A percentile compares a stretch with the other conserved stretches of the same genome.
Evolutionary conservation across 345 rosid species (phyloP).

Genomic region (Tarenaya hassleriana): DNA sequence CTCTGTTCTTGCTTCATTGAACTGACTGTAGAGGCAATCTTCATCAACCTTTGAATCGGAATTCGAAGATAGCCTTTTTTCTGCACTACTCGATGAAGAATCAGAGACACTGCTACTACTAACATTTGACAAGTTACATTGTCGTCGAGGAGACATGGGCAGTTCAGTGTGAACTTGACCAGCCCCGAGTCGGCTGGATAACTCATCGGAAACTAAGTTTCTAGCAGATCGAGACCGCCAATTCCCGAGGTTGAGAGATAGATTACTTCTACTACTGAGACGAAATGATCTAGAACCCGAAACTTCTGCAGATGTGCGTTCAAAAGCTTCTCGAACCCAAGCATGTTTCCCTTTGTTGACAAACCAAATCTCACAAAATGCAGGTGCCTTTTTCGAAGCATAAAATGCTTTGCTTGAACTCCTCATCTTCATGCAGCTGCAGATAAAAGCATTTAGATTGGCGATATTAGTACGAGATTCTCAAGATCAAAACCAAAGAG

Average conservation of each 20-base stretch:
- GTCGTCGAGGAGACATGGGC: constrained; percentile 8
- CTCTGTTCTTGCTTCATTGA: constrained; percentile 29
- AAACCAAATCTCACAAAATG: constrained; percentile 58
- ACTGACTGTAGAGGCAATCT: constrained; percentile 27
- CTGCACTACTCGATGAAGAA: constrained; percentile 34
- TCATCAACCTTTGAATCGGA: constrained; percentile 34
- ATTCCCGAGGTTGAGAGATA: constrained; percentile 13
- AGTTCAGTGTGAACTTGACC: constrained; percentile 21
- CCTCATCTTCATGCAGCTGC: constrained; percentile 51
- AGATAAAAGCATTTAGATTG: constrained; percentile 1
- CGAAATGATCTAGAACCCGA: constrained; percentile 29
- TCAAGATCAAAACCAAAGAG: background rate
- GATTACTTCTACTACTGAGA: constrained; percentile 12
- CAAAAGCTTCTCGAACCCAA: constrained; percentile 56
- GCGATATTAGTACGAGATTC: background rate
- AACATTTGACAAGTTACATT: constrained; percentile 25
- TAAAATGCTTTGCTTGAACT: constrained; percentile 43
- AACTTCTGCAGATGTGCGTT: constrained; percentile 16
- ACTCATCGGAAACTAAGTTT: constrained; percentile 17
- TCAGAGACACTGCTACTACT: constrained; percentile 20
- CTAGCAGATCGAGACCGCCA: constrained; percentile 24
- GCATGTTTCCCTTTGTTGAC: constrained; percentile 51
- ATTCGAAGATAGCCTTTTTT: constrained; percentile 31
- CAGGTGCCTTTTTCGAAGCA: constrained; percentile 42
- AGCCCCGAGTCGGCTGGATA: constrained; percentile 25